Evolutionary conservation across 805 yeast species (phyloP), one percentile per base, ranked within the genome.

Genomic region (Wickerhamomyces ciferrii): DNA sequence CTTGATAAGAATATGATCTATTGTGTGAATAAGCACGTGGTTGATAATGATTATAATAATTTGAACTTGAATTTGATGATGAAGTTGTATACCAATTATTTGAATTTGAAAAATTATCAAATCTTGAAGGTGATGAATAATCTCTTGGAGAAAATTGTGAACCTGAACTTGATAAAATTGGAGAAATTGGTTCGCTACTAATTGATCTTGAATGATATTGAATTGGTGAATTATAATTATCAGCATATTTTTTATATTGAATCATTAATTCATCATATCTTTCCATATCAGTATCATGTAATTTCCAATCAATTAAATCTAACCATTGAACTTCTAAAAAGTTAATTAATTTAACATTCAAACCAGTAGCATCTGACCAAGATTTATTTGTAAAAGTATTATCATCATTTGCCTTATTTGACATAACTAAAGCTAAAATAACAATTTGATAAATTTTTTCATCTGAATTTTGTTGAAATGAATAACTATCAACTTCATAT

Each of bases 301-400:
- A 67, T 56, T 71, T 74, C 87, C 89, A 84, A 49, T 79, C 67
- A 43, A 83, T 72, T 31, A 72, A 70, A 10, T 61, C 56, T 49
- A 88, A 72, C 92, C 95, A 92, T 40, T 69, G 71, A 45, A 76
- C 77, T 69, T 92, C 99, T 50, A 79, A 68, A 17, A 62, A 58
- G 58, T 91, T 89, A 51, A 92, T 74, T 32, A 75, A 66, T 2
- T 60, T 59, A 42, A 87, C 72, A 7, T 78, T 66, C 51, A 92
- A 75, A 18, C 95, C 95, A 5, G 97, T 87, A n/a, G 97, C 98
- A 51, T 89, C 90, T 38, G 89, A 79, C 99, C 99, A 92, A 8
- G 97, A 88, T 59, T 82, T 83, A 69, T 92, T 92, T 50, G 96
- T 89, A 62, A 92, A 92, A 25, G 97, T 92, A 68, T 92, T 90